Evolutionary conservation across 371 early-diverging fungal genomes (phyloP), one percentile per base, ranked within the genome.

Genomic region (Mortierella sp.): DNA sequence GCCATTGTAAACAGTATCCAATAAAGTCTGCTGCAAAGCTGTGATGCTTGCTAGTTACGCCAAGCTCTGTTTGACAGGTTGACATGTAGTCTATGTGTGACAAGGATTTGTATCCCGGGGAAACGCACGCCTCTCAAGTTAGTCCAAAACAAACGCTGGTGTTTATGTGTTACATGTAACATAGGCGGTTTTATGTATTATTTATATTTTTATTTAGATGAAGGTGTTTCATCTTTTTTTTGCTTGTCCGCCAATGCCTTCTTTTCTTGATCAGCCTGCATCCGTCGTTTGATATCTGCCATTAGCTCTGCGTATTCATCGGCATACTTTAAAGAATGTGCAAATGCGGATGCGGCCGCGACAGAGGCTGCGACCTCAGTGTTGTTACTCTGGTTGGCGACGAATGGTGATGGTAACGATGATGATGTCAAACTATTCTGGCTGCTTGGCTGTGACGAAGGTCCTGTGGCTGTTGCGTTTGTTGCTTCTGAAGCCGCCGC

Each of bases 241-340:
- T 35, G 62, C 28, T 57, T 64, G 28, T 69, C 60, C 0, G 28
- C 62, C 32, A 54, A 26, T 5, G 69, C 64, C 49, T 63, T 61
- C 28, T 73, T 69, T 14, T 64, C 81, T 45, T 72, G 72, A 39
- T 75, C 76, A 5, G 57, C 70, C 60, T 60, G 28, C 47, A 51
- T 57, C 59, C 79, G 62, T 47, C 60, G 61, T 60, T 68, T 61
- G 8, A 81, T 84, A 43, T 86, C 85, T 1, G 85, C 83, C 9
- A 87, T 73, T 16, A 87, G 59, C 0, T 79, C 77, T 2, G 81
- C 77, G 65, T 85, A 87, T n/a, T 84, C 76, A 45, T 86, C 85
- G 0, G 85, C 86, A 39, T 87, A 81, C 63, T 84, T 86, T 28
- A 72, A 52, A 20, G 75, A 72, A 64, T 87, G 86, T 0, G 81